A percentile compares a stretch with the other conserved stretches of the same genome.
Conservation (phyloP, 495 filamentous ascomycete species). For the Sordaria brevicollis region DNA sequence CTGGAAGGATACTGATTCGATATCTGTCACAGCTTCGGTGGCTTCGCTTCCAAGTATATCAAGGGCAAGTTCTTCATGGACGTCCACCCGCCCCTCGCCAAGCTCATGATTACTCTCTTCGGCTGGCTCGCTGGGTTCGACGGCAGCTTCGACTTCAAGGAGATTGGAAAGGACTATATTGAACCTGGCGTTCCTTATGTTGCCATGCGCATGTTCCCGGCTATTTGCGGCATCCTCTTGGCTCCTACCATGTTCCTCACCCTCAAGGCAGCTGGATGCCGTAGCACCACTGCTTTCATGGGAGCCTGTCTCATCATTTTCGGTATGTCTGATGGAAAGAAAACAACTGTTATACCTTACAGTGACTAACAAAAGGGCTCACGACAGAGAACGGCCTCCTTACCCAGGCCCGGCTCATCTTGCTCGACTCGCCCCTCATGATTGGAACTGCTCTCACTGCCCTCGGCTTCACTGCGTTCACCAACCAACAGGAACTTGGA, state of each 20-base stretch:
- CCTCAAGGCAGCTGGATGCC: constrained; percentile 82
- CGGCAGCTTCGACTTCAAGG: constrained; percentile 96
- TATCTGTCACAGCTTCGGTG: constrained; percentile 63
- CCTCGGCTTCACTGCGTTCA: constrained; percentile 83
- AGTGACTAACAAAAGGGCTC: background rate
- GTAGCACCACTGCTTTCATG: constrained; percentile 68
- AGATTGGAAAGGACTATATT: constrained; percentile 97
- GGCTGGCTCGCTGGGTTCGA: constrained; percentile 94
- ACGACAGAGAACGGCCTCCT: constrained; percentile 79
- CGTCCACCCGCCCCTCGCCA: constrained; percentile 94
- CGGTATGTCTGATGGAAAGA: constrained; percentile 42
- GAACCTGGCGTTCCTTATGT: constrained; percentile 95
- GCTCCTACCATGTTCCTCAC: constrained; percentile 91
- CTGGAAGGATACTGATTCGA: constrained; percentile 10
- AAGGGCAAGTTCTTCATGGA: constrained; percentile 99
- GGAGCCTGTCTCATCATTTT: constrained; percentile 84
- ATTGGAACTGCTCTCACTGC: constrained; percentile 90
- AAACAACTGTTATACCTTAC: background rate
- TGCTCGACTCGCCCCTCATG: constrained; percentile 91
- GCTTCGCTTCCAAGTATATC: constrained; percentile 97
- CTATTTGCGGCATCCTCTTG: constrained; percentile 73
- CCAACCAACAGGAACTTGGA: constrained; percentile 92
- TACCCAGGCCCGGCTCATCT: constrained; percentile 88
- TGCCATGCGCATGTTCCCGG: constrained; percentile 90
- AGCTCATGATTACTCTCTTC: constrained; percentile 87